A percentile compares a stretch with the other conserved stretches of the same genome.
Evolutionary conservation across 352 stramenopile species (phyloP).

Genomic region (Peronospora tabacina): DNA sequence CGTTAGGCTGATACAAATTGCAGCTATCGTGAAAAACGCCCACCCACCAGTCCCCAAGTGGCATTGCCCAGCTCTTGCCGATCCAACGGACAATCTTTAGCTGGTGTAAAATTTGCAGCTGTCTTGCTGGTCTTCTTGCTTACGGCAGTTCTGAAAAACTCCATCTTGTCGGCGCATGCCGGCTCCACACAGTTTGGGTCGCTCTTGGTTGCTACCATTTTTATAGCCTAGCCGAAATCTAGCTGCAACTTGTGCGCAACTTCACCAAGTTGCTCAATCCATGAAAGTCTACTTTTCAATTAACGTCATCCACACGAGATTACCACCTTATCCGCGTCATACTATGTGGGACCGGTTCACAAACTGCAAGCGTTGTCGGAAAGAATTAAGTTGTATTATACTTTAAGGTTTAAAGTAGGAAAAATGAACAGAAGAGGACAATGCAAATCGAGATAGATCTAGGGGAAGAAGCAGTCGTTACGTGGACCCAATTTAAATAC

Average conservation of each 20-base stretch:
- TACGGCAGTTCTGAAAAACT: slow-evolving; percentile 75
- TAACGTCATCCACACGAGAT: too few relatives aligned
- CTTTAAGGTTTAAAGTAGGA: too few relatives aligned
- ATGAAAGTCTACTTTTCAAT: not conserved
- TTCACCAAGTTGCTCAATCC: not conserved
- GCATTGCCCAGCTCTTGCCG: slow-evolving; percentile 80
- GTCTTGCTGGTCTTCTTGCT: slow-evolving; percentile 30
- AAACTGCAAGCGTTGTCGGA: too few relatives aligned
- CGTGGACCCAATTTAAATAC: too few relatives aligned
- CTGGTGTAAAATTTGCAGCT: slow-evolving; percentile 9
- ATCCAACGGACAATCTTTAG: slow-evolving; percentile 71
- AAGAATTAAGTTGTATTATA: too few relatives aligned
- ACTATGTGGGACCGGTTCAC: too few relatives aligned
- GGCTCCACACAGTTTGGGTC: slow-evolving; percentile 83
- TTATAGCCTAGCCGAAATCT: not conserved
- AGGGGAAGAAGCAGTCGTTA: too few relatives aligned
- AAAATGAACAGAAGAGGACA: too few relatives aligned
- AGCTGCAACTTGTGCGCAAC: not conserved
- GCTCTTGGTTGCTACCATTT: slow-evolving; percentile 35
- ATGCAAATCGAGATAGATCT: too few relatives aligned
- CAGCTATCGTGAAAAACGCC: slow-evolving; percentile 2
- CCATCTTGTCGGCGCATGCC: slow-evolving; percentile 79
- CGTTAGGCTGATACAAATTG: not conserved
- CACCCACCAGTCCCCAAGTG: slow-evolving; percentile 81
- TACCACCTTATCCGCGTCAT: too few relatives aligned